Evolutionary conservation across 495 filamentous ascomycete genomes (phyloP), one percentile per base, ranked within the genome.

Genomic region (Darksidea phi): DNA sequence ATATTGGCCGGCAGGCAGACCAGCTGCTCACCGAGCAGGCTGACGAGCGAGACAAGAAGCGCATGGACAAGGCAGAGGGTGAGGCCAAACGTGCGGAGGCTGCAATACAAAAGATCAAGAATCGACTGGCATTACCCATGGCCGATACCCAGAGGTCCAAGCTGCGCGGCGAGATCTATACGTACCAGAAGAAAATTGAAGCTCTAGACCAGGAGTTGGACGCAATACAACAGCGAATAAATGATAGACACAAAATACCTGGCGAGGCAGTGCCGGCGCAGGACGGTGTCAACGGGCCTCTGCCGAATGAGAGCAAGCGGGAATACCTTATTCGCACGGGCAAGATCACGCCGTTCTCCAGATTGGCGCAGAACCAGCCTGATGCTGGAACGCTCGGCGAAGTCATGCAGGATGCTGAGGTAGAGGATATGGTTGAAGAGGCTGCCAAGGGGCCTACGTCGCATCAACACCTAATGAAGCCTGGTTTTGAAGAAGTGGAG

Each of bases 331-430:
- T 98, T 34, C 83, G 94, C 6, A 98, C 93, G 0, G 94, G 94
- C 52, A 96, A 97, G 73, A 98, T 98, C 66, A 98, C 94, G 0
- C 94, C 94, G 0, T 97, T 98, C 59, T 87, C 91, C 1, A 86
- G 84, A 51, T 80, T 92, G 65, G 71, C 64, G 34, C 56, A 69
- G 67, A 78, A 80, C 43, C 79, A 78, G 28, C 76, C 78, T 38
- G 83, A 81, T 1, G 75, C 81, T 6, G 81, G 85, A 17, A 84
- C 82, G 49, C 77, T 94, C 6, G 82, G 84, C 20, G 81, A 89
- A 71, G 88, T 84, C 7, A 80, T 95, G 45, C 76, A 90, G 13
- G 88, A 91, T 57, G 89, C 89, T 0, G 90, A 82, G 48, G 78
- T 79, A 25, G 78, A 75, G 23, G 80, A 82, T 25, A 15, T 54